Percentiles rank a stretch among this genome's conserved stretches.
phyloP scores from a whole-genome alignment of 352 stramenopile species.

The Pythium vanterpoolii region DNA sequence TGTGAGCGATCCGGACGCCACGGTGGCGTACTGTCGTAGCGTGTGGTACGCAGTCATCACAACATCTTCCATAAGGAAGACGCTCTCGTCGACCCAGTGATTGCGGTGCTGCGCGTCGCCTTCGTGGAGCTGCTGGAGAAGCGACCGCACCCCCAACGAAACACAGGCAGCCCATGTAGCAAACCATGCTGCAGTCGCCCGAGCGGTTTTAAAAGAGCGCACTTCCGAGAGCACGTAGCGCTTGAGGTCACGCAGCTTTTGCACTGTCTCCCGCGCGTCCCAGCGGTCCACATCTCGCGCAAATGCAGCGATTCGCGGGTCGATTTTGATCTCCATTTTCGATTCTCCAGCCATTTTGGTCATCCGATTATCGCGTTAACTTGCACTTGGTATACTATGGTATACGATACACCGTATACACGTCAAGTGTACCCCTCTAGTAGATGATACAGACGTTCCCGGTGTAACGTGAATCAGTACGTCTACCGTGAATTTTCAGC shows the following conservation, averaged over 20 bases:
- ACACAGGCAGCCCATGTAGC: background rate
- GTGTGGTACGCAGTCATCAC: slow-evolving; percentile 9
- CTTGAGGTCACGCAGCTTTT: slow-evolving; percentile 13
- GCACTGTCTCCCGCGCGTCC: background rate
- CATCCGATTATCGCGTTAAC: background rate
- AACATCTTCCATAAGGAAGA: slow-evolving; percentile 6
- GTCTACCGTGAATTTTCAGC: background rate
- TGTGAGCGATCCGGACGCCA: background rate
- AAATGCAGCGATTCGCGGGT: slow-evolving; percentile 1
- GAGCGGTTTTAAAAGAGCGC: background rate
- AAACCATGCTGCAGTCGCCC: background rate
- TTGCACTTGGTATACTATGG: background rate
- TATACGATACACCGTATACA: background rate
- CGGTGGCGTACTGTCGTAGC: background rate
- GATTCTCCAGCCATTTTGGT: background rate
- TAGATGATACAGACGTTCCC: background rate
- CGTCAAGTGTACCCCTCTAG: background rate
- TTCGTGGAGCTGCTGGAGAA: background rate
- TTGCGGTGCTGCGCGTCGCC: background rate
- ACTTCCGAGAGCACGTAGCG: background rate
- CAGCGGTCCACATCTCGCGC: slow-evolving; percentile 5
- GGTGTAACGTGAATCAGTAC: background rate
- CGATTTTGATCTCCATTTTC: slow-evolving; percentile 2
- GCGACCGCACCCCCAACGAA: background rate
- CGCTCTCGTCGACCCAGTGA: slow-evolving; percentile 1